Evolutionary conservation across 352 stramenopile genomes (phyloP).

Genomic region (Phytophthora pistaciae): DNA sequence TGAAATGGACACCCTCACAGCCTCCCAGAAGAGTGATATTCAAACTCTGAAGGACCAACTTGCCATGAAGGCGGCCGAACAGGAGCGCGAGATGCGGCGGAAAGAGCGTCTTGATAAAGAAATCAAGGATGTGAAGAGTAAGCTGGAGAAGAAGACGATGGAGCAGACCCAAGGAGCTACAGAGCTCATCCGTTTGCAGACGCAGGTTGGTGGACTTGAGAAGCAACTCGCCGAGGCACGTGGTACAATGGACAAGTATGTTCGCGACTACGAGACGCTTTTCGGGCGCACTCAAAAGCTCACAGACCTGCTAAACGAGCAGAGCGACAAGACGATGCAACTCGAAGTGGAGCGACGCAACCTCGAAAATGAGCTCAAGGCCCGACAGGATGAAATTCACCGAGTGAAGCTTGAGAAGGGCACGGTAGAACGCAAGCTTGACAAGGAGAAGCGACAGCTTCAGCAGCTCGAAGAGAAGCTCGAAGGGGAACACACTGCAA

Average conservation of each 20-base stretch:
- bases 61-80: slow-evolving; percentile 85
- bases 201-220: slow-evolving; percentile 81
- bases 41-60: slow-evolving; percentile 91
- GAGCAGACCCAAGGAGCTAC: slow-evolving; percentile 60
- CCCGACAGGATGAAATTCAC: slow-evolving; percentile 83
- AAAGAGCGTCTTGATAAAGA: slow-evolving; percentile 94
- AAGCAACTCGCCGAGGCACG: slow-evolving; percentile 85
- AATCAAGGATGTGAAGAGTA: slow-evolving; percentile 89
- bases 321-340: slow-evolving; percentile 90
- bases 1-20: slow-evolving; percentile 70
- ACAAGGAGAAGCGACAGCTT: slow-evolving; percentile 88
- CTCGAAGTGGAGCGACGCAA: slow-evolving; percentile 84
- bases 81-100: slow-evolving; percentile 89
- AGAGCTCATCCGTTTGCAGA: slow-evolving; percentile 74
- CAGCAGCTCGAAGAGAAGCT: slow-evolving; percentile 93
- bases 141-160: slow-evolving; percentile 88
- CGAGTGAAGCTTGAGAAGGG: slow-evolving; percentile 90
- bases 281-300: slow-evolving; percentile 93
- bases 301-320: slow-evolving; percentile 93
- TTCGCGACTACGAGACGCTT: slow-evolving; percentile 93
- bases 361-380: slow-evolving; percentile 89
- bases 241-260: slow-evolving; percentile 94
- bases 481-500: slow-evolving; percentile 90
- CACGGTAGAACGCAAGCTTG: slow-evolving; percentile 91
- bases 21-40: slow-evolving; percentile 73